Conservation (phyloP, 495 filamentous ascomycete genomes). For the Aspergillus sparsus region DNA sequence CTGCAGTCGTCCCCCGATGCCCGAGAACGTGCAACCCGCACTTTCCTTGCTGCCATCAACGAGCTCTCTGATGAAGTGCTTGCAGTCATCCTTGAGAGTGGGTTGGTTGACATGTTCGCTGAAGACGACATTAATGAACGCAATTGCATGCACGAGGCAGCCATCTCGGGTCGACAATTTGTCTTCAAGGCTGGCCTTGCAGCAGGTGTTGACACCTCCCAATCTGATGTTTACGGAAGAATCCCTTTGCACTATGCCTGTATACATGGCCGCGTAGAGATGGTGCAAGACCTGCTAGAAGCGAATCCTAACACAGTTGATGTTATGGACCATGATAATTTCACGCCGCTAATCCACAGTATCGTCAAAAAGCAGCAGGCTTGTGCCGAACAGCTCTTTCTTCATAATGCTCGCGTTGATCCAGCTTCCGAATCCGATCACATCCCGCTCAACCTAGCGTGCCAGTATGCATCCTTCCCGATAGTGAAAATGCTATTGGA, state of each 20-base stretch:
- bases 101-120: conserved; percentile 79
- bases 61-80: conserved; percentile 81
- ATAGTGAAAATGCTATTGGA: conserved; percentile 84
- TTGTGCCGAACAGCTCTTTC: conserved; percentile 75
- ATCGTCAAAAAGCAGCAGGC: conserved; percentile 81
- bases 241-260: conserved; percentile 95
- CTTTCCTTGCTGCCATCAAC: conserved; percentile 83
- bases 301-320: conserved; percentile 69
- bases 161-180: conserved; percentile 79
- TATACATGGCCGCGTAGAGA: conserved; percentile 86
- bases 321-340: conserved; percentile 91
- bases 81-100: conserved; percentile 72
- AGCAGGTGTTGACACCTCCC: conserved; percentile 69
- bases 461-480: conserved; percentile 80
- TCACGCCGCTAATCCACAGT: conserved; percentile 91
- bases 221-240: conserved; percentile 88
- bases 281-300: conserved; percentile 71
- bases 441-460: conserved; percentile 90
- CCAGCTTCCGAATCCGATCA: conserved; percentile 83
- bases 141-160: conserved; percentile 92
- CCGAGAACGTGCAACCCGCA: conserved; percentile 75
- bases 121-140: conserved; percentile 97
- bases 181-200: conserved; percentile 73
- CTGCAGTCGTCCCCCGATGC: conserved; percentile 57
- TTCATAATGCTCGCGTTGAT: conserved; percentile 73